phyloP scores from a whole-genome alignment of 805 yeast species.

The Ogataea siamensis region DNA sequence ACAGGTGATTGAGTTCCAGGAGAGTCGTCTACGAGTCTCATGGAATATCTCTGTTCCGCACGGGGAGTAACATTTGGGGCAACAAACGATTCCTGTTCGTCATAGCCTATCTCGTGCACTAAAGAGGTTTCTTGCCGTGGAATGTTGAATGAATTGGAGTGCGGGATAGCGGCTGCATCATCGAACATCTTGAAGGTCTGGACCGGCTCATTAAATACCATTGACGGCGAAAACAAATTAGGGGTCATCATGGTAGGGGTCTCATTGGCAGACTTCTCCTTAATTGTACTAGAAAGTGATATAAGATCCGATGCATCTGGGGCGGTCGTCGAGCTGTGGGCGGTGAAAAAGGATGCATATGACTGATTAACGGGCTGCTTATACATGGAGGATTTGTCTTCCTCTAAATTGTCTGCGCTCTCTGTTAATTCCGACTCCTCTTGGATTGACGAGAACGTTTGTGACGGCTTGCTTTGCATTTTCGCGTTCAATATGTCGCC shows the following conservation, averaged over 20 bases:
- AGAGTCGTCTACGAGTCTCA: constrained; percentile 26
- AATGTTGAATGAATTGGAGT: constrained; percentile 11
- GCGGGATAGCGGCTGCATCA: constrained; percentile 12
- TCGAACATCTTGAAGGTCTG: constrained; percentile 24
- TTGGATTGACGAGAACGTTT: constrained; percentile 13
- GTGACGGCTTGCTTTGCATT: constrained; percentile 10
- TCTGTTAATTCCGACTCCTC: constrained; percentile 20
- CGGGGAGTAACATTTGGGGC: constrained; percentile 4
- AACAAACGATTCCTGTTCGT: constrained; percentile 21
- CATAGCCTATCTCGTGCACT: constrained; percentile 31
- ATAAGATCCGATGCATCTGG: constrained; percentile 25
- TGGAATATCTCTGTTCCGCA: constrained; percentile 23
- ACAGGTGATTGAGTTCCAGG: constrained; percentile 9
- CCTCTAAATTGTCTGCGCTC: not conserved
- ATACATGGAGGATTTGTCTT: constrained; percentile 2
- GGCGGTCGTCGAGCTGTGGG: constrained; percentile 26
- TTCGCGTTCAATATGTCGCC: constrained; percentile 33
- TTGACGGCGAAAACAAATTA: constrained; percentile 30
- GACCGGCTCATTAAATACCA: constrained; percentile 29
- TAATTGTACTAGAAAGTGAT: constrained; percentile 30
- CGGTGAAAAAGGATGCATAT: constrained; percentile 32
- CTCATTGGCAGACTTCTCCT: constrained; percentile 8
- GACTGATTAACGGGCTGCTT: constrained; percentile 23
- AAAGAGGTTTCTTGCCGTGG: constrained; percentile 5
- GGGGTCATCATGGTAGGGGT: constrained; percentile 27